phyloP scores from a whole-genome alignment of 2,329 filamentous ascomycete genomes.

The Pseudocercospora fijiensis region DNA sequence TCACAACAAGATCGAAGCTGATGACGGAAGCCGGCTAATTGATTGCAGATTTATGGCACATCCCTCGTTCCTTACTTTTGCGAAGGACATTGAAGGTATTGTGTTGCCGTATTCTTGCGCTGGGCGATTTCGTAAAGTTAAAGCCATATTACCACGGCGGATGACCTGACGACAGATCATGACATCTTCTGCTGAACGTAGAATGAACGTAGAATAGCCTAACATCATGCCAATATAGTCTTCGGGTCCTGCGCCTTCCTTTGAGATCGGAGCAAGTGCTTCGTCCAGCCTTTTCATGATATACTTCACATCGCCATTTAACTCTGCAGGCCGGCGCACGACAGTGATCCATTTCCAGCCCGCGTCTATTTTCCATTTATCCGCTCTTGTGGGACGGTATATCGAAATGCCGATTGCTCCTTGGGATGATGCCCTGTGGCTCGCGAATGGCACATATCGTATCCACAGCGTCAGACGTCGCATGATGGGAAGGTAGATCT shows the following conservation, averaged over 20 bases:
- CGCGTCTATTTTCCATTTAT: slow-evolving; percentile 26
- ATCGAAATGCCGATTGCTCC: slow-evolving; percentile 30
- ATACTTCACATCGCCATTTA: slow-evolving; percentile 28
- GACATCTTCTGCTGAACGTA: slow-evolving; percentile 30
- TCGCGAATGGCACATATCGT: slow-evolving; percentile 26
- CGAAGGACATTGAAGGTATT: slow-evolving; percentile 39
- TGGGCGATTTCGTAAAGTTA: background rate
- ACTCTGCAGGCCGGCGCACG: slow-evolving; percentile 26
- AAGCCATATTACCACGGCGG: too few relatives aligned
- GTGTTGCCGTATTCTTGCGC: slow-evolving; percentile 39
- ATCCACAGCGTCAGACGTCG: slow-evolving; percentile 31
- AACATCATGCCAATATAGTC: slow-evolving; percentile 25
- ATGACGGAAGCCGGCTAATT: slow-evolving; percentile 34
- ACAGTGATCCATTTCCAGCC: slow-evolving; percentile 36
- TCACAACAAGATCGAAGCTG: slow-evolving; percentile 34
- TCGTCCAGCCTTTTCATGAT: slow-evolving; percentile 25
- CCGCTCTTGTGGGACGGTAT: slow-evolving; percentile 16
- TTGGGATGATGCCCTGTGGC: slow-evolving; percentile 17
- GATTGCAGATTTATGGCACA: slow-evolving; percentile 41
- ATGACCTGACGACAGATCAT: slow-evolving; percentile 4
- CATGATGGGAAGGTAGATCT: slow-evolving; percentile 23
- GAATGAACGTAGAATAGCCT: slow-evolving; percentile 25
- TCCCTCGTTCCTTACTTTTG: slow-evolving; percentile 38
- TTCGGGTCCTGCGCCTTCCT: slow-evolving; percentile 16
- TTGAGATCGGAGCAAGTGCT: slow-evolving; percentile 16